Evolutionary conservation across 768 basidiomycete genomes (phyloP), one percentile per base, ranked within the genome.

Genomic region (Rhodotorula kratochvilovae): DNA sequence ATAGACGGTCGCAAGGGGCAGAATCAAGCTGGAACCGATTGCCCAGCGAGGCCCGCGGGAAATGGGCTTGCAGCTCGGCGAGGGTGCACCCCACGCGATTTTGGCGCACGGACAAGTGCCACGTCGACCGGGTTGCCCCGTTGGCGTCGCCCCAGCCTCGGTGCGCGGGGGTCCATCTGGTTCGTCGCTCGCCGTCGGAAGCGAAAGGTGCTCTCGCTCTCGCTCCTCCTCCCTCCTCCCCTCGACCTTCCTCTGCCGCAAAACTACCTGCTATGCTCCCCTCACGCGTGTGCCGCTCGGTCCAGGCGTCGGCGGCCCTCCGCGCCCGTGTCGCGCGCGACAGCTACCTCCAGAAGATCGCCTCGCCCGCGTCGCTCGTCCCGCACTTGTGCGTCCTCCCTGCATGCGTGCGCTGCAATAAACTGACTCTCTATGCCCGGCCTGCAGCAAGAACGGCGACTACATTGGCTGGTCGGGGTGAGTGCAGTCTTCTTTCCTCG

Each of bases 381-480:
- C 46, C 23, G 1, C n/a, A 31, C 29, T 53, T 74, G 59, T 61
- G 11, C 57, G 66, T n/a, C 2, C n/a, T 0, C 17, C 39, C 15
- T 27, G 50, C 10, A 0, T 35, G 12, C 19, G 12, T 3, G 4
- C 31, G 25, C 31, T 12, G 23, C 17, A 39, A 39, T 11, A 10
- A 17, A 11, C 48, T n/a, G 35, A 13, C 27, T 16, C 17, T 39
- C 5, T 33, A 3, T n/a, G 17, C 60, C 31, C 45, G 31, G 29
- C 29, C 15, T 15, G 16, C 66, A 67, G 66, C 68, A 70, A 68
- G n/a, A 50, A 70, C 50, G 68, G 66, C 6, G 61, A 67, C 15
- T 64, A 67, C 68, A 48, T 70, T 13, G 72, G 72, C 15, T 74
- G 68, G 68, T 42, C 33, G n/a, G 72, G 72, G 61, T 66, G 45